Base-by-base conservation (phyloP, 2,329 filamentous ascomycete species). In the Phyllosticta capitalensis region DNA sequence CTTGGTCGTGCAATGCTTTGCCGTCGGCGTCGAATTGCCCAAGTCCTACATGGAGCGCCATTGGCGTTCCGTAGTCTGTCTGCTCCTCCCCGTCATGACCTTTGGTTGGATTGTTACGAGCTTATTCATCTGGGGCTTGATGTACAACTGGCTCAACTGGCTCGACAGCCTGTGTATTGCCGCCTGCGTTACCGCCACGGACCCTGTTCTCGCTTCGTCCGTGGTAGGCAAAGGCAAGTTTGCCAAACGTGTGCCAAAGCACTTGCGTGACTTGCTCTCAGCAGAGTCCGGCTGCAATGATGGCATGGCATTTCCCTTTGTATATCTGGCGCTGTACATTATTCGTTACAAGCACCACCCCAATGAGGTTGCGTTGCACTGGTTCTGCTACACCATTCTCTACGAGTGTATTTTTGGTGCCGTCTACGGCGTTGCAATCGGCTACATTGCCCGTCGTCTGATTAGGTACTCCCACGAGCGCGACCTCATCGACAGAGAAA, bases 171-270 rank as follows among this genome's bases (percentile, higher is more conserved):
- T 99, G 59, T 86, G 88, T 33, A 82, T 91, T 64, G 88, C 94
- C 19, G 94, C 94, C 61, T 99, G 94, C 71, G 91, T 99, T 58
- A 99, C 94, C 2, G 94, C 94, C 53, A 99, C 94, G 4, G 94
- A 99, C 75, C 94, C 94, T 59, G 94, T 99, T 65, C 78, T 99
- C 69, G 94, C 94, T 26, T 97, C 94, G 14, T 99, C 94, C 17
- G 94, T 99, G 58, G 94, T 99, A 56, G 94, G 94, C 72, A 99
- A 97, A 78, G 94, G 94, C 68, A 99, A 99, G 75, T 99, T 99
- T 68, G 92, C 94, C 38, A 96, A 96, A 77, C 86, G 94, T 63
- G 91, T 99, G 4, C 94, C 94, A 21, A 97, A 96, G 78, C 94
- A 99, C 85, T 78, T 99, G 76, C 84, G 94, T 80, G 94, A 99